Base-by-base conservation (phyloP, 116 monocot species). In the Posidonia oceanica region DNA sequence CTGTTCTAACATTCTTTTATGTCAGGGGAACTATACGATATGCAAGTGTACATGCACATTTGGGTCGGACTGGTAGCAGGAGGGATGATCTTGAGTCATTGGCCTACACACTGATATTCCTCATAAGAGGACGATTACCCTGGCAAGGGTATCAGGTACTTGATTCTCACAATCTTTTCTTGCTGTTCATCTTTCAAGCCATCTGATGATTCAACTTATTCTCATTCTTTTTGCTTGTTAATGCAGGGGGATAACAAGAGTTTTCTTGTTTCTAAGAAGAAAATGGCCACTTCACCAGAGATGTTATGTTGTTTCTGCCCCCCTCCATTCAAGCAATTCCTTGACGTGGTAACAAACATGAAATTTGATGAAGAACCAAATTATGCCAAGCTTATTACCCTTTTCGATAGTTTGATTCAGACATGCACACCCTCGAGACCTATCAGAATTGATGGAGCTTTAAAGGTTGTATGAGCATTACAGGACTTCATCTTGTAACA, bases 101-200 rank as follows among this genome's bases (percentile, higher is more conserved):
- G 60, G 96, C 96, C 13, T 96, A 91, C 75, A 96, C 96, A 17
- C 66, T 96, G 42, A 73, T 91, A 70, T 96, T 96, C 59, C 91
- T 91, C n/a, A 86, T 91, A 17, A 84, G 75, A 76, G 96, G 96
- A 76, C 84, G 96, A 71, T 79, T 96, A 65, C 96, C 96, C 21
- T 96, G 96, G 91, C 96, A 96, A 80, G 96, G 96, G 12, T 96
- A 96, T 78, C 95, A 96, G 88, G 95, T 91, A 72, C 39, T n/a
- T 70, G 0, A 53, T 4, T 56, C 16, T 8, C 14, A 17, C 36
- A 8, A 17, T 18, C 29, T 69, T 39, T 39, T 4, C 4, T 39
- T 56, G 4, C n/a, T 18, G 20, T 39, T 69, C 7, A 39, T 57
- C 38, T 57, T 38, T 54, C 11, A 20, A 15, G 8, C 54, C 68